These are phyloP conservation scores for Salvia splendens DNA, from an alignment of 257 asterid species.

Conservation along the genomic window DNA sequence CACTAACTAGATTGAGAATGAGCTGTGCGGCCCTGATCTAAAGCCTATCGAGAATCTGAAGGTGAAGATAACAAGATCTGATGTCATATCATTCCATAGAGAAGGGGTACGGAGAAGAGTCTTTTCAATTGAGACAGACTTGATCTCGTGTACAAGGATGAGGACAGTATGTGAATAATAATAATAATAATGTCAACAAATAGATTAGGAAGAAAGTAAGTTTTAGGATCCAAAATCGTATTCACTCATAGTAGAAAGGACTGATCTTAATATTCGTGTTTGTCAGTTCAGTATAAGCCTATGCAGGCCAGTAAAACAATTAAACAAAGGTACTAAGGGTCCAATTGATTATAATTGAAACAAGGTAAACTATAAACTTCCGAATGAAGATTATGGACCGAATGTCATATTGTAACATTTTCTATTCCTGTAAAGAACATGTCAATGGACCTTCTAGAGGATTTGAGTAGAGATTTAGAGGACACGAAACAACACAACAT, in stretches of 20 bases:
- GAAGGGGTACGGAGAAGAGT: not conserved
- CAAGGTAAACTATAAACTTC: conserved; percentile 7
- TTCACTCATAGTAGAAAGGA: not conserved
- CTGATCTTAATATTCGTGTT: not conserved
- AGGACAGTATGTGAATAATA: not conserved
- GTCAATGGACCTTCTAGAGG: conserved; percentile 13
- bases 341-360: not conserved
- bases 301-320: conserved; percentile 5
- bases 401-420: not conserved
- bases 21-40: conserved; percentile 14
- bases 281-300: not conserved
- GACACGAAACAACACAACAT: not conserved
- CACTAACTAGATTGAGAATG: not conserved
- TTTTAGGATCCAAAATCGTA: not conserved
- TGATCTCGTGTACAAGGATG: not conserved
- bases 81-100: not conserved
- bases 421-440: conserved; percentile 16
- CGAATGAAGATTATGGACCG: conserved; percentile 13
- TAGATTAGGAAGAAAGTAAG: conserved; percentile 17
- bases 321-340: conserved; percentile 6
- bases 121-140: not conserved
- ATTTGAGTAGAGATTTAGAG: conserved; percentile 10
- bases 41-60: conserved; percentile 16
- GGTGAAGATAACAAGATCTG: not conserved
- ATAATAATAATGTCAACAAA: not conserved